Evolutionary conservation across 306 rosid species (phyloP), one percentile per base, ranked within the genome.

Genomic region (Prunus fruticosa): DNA sequence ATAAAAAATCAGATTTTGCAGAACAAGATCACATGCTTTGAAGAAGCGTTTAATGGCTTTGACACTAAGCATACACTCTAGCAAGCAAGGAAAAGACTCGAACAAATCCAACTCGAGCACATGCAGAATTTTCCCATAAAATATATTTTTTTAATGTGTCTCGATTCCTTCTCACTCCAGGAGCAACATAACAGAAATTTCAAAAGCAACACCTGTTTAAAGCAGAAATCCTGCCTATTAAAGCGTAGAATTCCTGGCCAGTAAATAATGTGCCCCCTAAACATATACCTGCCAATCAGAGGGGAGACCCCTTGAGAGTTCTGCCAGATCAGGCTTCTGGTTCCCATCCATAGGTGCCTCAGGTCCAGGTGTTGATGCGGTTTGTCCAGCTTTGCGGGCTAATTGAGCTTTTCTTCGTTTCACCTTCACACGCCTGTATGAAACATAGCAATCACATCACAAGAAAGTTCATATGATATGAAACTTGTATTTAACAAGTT

Each of bases 271-370:
- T 50, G 16, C 30, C 8, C 28, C 19, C 4, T 6, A 22, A 45
- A 69, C 5, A 73, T 57, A 58, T 83, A 96, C 99, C 94, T 89
- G 96, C 99, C 99, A 96, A 73, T 91, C 83, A 61, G 87, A 74
- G 72, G 96, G 93, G 41, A 96, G 99, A 81, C 87, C 87, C 81
- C 76, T 96, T 5, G 93, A 82, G 20, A 82, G 85, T 83, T 85
- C 87, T 18, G 72, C 66, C 67, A 89, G 61, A 85, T 92, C 83
- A 32, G 87, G 89, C 78, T 89, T 89, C 78, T 86, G 84, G 56
- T 80, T 81, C 75, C 78, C 84, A 77, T 81, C 92, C 3, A 47
- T 53, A 74, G 28, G 67, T 49, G 82, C 74, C 79, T 84, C 87
- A 13, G 83, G 80, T 30, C 16, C 11, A 63, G 46, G 19, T 63